A percentile compares a stretch with the other conserved stretches of the same genome.
These are phyloP conservation scores for Corymbia citriodora DNA, from an alignment of 441 rosid genomes.

Conservation along the genomic window DNA sequence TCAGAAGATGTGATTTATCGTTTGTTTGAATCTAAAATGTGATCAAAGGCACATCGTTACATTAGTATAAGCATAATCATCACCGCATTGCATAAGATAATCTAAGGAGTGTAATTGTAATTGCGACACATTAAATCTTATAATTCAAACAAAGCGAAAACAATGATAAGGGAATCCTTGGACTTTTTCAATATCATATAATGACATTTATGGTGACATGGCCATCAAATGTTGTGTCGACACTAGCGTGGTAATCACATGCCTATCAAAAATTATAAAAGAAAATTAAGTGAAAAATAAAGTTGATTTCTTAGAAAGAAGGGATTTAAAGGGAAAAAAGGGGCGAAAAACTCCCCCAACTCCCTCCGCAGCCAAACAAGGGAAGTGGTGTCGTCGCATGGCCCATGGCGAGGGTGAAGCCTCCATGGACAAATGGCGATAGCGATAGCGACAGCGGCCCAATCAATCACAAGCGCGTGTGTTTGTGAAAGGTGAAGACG, in stretches of 20 bases:
- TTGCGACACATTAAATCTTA: not conserved
- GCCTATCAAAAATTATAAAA: too few species aligned
- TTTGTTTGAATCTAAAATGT: not conserved
- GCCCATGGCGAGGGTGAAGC: too few species aligned
- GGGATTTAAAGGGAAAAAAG: too few species aligned
- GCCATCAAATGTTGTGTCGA: too few species aligned
- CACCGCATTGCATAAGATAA: not conserved
- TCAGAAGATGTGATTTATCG: fast-evolving
- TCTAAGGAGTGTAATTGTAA: not conserved
- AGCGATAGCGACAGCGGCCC: not conserved
- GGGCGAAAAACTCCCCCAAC: too few species aligned
- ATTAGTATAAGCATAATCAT: not conserved
- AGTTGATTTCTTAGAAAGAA: too few species aligned
- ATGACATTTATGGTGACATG: too few species aligned
- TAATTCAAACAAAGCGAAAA: not conserved
- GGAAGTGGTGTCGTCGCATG: too few species aligned
- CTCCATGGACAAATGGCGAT: not conserved
- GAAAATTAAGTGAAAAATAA: too few species aligned
- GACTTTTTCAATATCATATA: too few species aligned
- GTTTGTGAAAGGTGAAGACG: not conserved
- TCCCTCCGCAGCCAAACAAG: too few species aligned
- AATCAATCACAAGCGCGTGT: not conserved
- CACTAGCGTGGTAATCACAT: too few species aligned
- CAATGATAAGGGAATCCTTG: not conserved
- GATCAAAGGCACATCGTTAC: not conserved